Percentiles rank a stretch among this genome's conserved stretches.
phyloP scores from a whole-genome alignment of 495 filamentous ascomycete genomes.

The Xylaria cubensis region DNA sequence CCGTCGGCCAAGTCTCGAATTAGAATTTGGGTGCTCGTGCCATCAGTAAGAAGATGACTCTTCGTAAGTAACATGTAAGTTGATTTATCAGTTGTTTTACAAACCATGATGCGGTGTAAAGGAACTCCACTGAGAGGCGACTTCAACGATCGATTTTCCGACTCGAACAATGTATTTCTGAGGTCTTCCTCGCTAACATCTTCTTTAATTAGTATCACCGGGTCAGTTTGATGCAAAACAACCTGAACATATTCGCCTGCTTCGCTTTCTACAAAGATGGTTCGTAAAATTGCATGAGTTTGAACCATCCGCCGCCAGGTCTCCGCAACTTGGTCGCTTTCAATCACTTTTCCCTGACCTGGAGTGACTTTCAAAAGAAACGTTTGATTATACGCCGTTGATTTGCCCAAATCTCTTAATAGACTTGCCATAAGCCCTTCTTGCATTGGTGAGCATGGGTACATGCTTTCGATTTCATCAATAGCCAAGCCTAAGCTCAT shows the following conservation, averaged over 20 bases:
- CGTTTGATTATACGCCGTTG: conserved; percentile 5
- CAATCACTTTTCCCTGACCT: conserved; percentile 37
- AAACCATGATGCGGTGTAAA: conserved; percentile 32
- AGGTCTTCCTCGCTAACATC: conserved; percentile 8
- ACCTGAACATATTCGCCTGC: conserved; percentile 48
- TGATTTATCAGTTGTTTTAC: conserved; percentile 14
- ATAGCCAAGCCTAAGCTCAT: neutral
- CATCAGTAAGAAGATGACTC: conserved; percentile 14
- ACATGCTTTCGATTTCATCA: conserved; percentile 10
- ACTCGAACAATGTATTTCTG: conserved; percentile 1
- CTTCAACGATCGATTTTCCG: conserved; percentile 19
- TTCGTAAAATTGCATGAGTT: conserved; percentile 61
- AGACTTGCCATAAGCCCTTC: conserved; percentile 14
- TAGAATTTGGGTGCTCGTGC: conserved; percentile 8
- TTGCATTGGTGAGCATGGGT: conserved; percentile 15
- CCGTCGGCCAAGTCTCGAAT: conserved; percentile 14
- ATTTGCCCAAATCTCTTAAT: neutral
- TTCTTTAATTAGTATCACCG: neutral
- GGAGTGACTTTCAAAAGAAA: conserved; percentile 5
- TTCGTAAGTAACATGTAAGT: conserved; percentile 11
- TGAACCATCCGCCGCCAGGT: conserved; percentile 62
- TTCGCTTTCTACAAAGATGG: conserved; percentile 62
- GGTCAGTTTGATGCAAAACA: conserved; percentile 29
- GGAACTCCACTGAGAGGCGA: conserved; percentile 24
- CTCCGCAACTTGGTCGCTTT: conserved; percentile 47